phyloP scores from a whole-genome alignment of 2,329 filamentous ascomycete species.

The Diaporthe batatas region DNA sequence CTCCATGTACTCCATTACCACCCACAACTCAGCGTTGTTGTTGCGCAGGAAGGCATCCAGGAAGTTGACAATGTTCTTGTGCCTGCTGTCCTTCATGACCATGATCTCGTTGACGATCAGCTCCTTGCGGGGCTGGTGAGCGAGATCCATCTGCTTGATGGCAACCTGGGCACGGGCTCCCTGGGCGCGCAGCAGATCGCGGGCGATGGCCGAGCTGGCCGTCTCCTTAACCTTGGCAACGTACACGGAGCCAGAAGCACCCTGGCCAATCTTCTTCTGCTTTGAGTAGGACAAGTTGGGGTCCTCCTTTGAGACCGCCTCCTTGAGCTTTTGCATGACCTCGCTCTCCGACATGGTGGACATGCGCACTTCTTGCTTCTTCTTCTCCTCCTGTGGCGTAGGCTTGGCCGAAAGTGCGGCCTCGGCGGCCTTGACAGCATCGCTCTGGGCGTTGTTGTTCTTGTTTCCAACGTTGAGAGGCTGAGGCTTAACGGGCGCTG shows the following conservation, averaged over 20 bases:
- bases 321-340: conserved; percentile 95
- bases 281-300: conserved; percentile 97
- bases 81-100: conserved; percentile 99
- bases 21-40: conserved; percentile 96
- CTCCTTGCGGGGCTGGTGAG: conserved; percentile 96
- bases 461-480: conserved; percentile 80
- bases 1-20: conserved; percentile 99
- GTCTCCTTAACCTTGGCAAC: conserved; percentile 95
- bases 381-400: conserved; percentile 77
- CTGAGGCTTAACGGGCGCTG: conserved; percentile 79
- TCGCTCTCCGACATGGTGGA: conserved; percentile 97
- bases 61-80: conserved; percentile 99
- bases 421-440: conserved; percentile 90
- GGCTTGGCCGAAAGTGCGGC: conserved; percentile 89
- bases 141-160: conserved; percentile 99
- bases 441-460: conserved; percentile 62
- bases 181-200: conserved; percentile 82
- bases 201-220: conserved; percentile 83
- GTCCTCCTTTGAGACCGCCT: conserved; percentile 95
- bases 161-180: conserved; percentile 90
- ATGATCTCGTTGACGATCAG: conserved; percentile 99
- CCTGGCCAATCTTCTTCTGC: conserved; percentile 99
- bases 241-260: conserved; percentile 97
- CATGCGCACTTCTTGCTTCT: conserved; percentile 97
- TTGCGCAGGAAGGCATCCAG: conserved; percentile 96